Conservation (phyloP, 2,329 filamentous ascomycete species). For the Colletotrichum sp. region DNA sequence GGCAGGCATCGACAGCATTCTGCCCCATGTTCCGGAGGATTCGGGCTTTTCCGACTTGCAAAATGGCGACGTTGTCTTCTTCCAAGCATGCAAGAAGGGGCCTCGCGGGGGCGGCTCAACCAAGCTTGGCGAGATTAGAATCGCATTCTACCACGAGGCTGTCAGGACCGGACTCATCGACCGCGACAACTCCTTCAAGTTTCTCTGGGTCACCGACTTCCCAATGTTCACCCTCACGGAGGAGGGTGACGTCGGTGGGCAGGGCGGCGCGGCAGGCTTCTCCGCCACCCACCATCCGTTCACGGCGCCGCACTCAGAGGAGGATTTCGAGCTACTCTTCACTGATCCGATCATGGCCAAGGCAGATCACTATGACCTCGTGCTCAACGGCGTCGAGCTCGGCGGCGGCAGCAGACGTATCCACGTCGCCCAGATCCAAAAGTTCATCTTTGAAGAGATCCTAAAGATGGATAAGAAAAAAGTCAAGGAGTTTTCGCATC, state of each 20-base stretch:
- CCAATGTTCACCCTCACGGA: conserved; percentile 85
- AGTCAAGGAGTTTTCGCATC: conserved; percentile 81
- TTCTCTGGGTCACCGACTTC: conserved; percentile 89
- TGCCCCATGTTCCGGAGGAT: conserved; percentile 26
- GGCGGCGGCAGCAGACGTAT: conserved; percentile 94
- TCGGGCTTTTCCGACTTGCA: conserved; percentile 45
- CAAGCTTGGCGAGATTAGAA: conserved; percentile 74
- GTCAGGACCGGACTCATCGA: conserved; percentile 65
- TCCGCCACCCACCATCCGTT: conserved; percentile 94
- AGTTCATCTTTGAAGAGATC: conserved; percentile 83
- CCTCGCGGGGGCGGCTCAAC: conserved; percentile 76
- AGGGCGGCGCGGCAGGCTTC: conserved; percentile 81
- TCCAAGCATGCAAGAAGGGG: conserved; percentile 76
- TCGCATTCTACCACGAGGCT: conserved; percentile 71
- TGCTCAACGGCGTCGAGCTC: conserved; percentile 93
- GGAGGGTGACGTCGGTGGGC: conserved; percentile 67
- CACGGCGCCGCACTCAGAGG: conserved; percentile 77
- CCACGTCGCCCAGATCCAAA: conserved; percentile 81
- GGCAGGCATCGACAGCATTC: conserved; percentile 31
- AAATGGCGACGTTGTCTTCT: conserved; percentile 78
- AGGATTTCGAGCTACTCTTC: conserved; percentile 77
- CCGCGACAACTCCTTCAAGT: conserved; percentile 59
- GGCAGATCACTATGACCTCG: conserved; percentile 94
- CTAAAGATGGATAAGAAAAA: conserved; percentile 77
- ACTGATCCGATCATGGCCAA: conserved; percentile 73